Percentiles rank a stretch among this genome's conserved stretches.
Evolutionary conservation across 805 yeast genomes (phyloP).

Genomic region (Candida namnaoensis): DNA sequence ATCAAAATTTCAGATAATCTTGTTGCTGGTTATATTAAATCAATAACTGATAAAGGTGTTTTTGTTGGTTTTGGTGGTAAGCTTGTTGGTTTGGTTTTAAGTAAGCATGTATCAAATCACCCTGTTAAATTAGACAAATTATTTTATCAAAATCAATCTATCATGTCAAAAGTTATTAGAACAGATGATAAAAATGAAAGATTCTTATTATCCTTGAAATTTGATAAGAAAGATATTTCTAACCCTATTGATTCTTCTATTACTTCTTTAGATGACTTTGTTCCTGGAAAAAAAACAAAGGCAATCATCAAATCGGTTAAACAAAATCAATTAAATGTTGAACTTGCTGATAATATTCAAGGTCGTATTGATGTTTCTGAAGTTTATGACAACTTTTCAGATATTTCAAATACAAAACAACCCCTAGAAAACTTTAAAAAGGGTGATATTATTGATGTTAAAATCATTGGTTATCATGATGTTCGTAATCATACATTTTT

Average conservation of each 20-base stretch:
- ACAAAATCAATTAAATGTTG: constrained; percentile 66
- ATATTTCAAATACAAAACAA: constrained; percentile 45
- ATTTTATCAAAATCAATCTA: constrained; percentile 62
- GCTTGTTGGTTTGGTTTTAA: constrained; percentile 76
- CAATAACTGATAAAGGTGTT: constrained; percentile 72
- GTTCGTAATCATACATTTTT: constrained; percentile 57
- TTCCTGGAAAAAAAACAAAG: constrained; percentile 52
- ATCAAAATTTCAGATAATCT: constrained; percentile 36
- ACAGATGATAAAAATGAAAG: constrained; percentile 63
- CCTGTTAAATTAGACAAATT: constrained; percentile 39
- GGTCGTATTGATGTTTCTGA: constrained; percentile 78
- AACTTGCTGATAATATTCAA: constrained; percentile 65
- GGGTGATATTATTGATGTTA: constrained; percentile 52
- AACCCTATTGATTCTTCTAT: constrained; percentile 57
- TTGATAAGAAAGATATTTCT: constrained; percentile 19
- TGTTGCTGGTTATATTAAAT: constrained; percentile 69
- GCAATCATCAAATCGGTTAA: constrained; percentile 57
- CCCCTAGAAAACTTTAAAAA: constrained; percentile 54
- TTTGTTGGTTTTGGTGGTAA: constrained; percentile 77
- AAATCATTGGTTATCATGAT: constrained; percentile 73
- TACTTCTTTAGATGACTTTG: constrained; percentile 38
- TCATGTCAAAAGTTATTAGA: constrained; percentile 56
- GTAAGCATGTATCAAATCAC: constrained; percentile 56
- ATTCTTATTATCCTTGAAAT: constrained; percentile 55
- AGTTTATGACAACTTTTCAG: constrained; percentile 42